phyloP scores from a whole-genome alignment of 345 rosid genomes.

The Gossypioides kirkii region DNA sequence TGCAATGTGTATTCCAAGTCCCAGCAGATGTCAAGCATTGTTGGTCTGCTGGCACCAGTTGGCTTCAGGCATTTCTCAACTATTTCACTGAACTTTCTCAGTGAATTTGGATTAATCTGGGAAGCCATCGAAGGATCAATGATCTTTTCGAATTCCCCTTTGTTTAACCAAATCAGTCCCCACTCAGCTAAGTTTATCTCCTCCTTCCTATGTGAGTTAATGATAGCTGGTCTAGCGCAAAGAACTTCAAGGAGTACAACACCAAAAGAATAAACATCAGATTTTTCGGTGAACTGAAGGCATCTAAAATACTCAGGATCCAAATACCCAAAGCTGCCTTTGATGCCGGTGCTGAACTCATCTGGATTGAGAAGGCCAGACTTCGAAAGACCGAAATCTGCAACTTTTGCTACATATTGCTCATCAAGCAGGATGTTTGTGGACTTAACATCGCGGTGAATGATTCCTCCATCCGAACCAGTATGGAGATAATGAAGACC shows the following conservation, averaged over 20 bases:
- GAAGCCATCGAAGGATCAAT: constrained; percentile 31
- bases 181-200: constrained; percentile 54
- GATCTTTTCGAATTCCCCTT: constrained; percentile 37
- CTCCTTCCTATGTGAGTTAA: constrained; percentile 26
- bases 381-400: constrained; percentile 60
- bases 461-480: constrained; percentile 35
- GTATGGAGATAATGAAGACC: constrained; percentile 55
- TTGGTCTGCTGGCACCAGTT: constrained; percentile 40
- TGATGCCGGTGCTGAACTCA: constrained; percentile 37
- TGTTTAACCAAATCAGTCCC: constrained; percentile 30
- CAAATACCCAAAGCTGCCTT: constrained; percentile 57
- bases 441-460: constrained; percentile 58
- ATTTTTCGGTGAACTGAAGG: constrained; percentile 47
- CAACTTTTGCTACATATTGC: constrained; percentile 44
- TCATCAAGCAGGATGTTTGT: constrained; percentile 53
- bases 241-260: constrained; percentile 53
- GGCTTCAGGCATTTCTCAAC: constrained; percentile 60
- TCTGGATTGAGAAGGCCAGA: constrained; percentile 26
- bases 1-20: constrained; percentile 46
- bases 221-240: constrained; percentile 46
- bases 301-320: constrained; percentile 53
- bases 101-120: constrained; percentile 37
- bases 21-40: constrained; percentile 61
- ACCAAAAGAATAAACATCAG: constrained; percentile 57
- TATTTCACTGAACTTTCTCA: constrained; percentile 43